Conservation (phyloP, 75 land plant species). For the Cryptomeria japonica region DNA sequence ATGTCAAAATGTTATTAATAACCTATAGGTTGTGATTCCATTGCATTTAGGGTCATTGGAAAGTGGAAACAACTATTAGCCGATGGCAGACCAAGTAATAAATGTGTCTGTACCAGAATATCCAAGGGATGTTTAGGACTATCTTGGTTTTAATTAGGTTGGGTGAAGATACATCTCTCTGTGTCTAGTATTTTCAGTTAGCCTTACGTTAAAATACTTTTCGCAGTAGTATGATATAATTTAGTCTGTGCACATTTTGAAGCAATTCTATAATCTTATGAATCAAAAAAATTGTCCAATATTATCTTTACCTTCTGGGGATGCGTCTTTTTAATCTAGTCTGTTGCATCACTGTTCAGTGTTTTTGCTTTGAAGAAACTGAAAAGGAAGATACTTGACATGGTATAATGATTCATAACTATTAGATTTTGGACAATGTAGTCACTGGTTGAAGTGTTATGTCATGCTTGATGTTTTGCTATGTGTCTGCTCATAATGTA, state of each 20-base stretch:
- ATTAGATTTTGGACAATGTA: background rate
- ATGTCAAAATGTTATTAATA: too few species aligned
- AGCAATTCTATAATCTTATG: background rate
- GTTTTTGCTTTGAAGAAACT: background rate
- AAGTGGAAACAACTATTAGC: too few species aligned
- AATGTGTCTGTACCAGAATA: background rate
- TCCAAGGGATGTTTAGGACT: background rate
- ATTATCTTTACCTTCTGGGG: background rate
- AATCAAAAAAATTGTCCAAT: background rate
- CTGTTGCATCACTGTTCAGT: background rate
- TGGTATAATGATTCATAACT: background rate
- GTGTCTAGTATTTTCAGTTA: background rate
- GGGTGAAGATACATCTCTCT: background rate
- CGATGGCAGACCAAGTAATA: background rate
- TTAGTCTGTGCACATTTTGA: background rate
- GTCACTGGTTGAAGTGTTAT: background rate
- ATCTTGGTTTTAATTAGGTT: background rate
- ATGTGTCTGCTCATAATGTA: conserved; percentile 1
- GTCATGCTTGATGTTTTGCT: background rate
- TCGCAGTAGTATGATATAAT: background rate
- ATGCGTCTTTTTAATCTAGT: background rate
- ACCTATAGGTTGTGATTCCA: too few species aligned
- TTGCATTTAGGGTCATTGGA: too few species aligned
- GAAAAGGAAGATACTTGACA: background rate
- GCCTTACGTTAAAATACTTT: background rate